Evolutionary conservation across 352 stramenopile species (phyloP), one percentile per base, ranked within the genome.

Genomic region (Aphanomyces stellatus): DNA sequence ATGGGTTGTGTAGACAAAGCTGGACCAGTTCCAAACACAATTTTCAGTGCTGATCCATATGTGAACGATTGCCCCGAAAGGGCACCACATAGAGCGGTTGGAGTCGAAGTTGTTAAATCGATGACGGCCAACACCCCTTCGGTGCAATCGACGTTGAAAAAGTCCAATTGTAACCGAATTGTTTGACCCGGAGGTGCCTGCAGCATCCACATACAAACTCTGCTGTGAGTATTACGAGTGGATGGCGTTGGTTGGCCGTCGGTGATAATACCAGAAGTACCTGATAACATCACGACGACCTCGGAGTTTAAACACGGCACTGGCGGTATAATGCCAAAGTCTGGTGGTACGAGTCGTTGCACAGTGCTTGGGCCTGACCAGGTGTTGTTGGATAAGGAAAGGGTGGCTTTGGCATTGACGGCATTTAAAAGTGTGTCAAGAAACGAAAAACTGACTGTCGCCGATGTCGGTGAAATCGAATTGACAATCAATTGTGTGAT

Each of bases 401-500:
- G n/a, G 25, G 35, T 53, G 22, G 56, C 56, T 37, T 11, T 24
- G 15, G 56, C 56, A 19, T 31, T 34, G 7, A 51, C 22, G 13
- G 22, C 17, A 1, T 8, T 25, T 10, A 15, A 10, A 51, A 65
- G 8, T 17, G 15, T 31, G 40, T 27, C n/a, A 5, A 55, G 28
- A 24, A 57, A 55, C 1, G 59, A n/a, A 55, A 65, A 65, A 13
- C 24, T 56, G 6, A 65, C 37, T 1, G 40, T 24, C 8, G 59
- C 59, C 3, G 7, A 5, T 17, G 59, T 35, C 4, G 15, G n/a
- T 8, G n/a, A n/a, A 25, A 65, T 22, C 5, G 10, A 15, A 35
- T 65, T 65, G 30, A 65, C 59, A n/a, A 24, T 56, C 3, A 65
- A 3, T 17, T 55, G 10, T 2, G 41, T 65, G 25, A 65, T 65